Evolutionary conservation across 768 basidiomycete genomes (phyloP), one percentile per base, ranked within the genome.

Genomic region (Artomyces pyxidatus): DNA sequence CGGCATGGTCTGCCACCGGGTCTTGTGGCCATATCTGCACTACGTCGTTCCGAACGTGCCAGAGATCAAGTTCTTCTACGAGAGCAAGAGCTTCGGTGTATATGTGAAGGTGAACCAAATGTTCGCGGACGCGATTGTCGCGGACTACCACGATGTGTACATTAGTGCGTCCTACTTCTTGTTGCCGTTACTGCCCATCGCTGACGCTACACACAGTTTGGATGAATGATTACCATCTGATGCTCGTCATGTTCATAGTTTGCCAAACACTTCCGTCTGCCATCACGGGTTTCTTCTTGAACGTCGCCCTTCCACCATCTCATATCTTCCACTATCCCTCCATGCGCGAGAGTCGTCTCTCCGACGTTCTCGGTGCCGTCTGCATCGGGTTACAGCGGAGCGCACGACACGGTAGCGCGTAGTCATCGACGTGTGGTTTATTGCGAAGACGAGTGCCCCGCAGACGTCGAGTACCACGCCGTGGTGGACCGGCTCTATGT

Each of bases 141-240:
- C 78, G 6, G 75, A 81, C 39, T 92, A 91, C 66, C 75, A 79
- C 55, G 87, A 90, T 21, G 95, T 95, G 42, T 95, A 99, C 64
- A 81, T 98, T 60, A 80, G 75, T 79, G 23, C 10, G 61, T 57
- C 35, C 32, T 5, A 21, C 6, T 17, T 16, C 11, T 49, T 42
- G 21, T 28, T 17, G 29, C 19, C 41, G 12, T 11, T 22, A 41
- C 5, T 21, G 29, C 22, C 42, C 35, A 41, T 23, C 28, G 49
- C 54, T 54, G 42, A 57, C 35, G 27, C 14, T 12, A 6, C 38
- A 38, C 35, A 6, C 51, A 76, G 74, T 88, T 57, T 87, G 84
- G 84, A 75, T 89, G 3, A 92, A 99, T 66, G 95, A 98, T 69
- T 99, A 97, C 67, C 95, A 99, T 61, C 82, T 98, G 42, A 85